phyloP scores from a whole-genome alignment of 2,329 filamentous ascomycete species.

The Teratosphaeria nubilosa region DNA sequence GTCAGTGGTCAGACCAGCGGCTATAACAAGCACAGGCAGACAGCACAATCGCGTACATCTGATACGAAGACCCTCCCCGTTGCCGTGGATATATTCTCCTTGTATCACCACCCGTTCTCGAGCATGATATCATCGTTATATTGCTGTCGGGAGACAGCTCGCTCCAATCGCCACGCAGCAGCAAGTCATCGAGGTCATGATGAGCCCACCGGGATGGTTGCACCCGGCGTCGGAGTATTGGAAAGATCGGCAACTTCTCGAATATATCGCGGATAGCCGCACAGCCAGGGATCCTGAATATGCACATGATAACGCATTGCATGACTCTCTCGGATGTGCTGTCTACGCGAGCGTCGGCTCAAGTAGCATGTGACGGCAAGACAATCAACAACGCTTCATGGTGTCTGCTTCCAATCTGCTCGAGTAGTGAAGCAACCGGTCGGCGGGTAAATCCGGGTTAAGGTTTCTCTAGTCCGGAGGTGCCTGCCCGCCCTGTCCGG shows the following conservation, averaged over 20 bases:
- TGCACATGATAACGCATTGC: neutral
- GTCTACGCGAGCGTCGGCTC: neutral
- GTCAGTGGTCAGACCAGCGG: neutral
- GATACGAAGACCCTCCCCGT: too few relatives aligned
- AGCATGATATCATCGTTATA: too few relatives aligned
- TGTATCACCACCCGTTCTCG: too few relatives aligned
- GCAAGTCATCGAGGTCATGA: too few relatives aligned
- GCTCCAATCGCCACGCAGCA: too few relatives aligned
- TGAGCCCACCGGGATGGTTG: neutral
- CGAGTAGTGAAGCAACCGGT: neutral
- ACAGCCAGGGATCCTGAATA: neutral
- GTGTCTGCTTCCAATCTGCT: neutral
- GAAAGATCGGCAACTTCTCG: neutral
- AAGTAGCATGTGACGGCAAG: neutral
- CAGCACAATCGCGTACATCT: too few relatives aligned
- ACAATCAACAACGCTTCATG: neutral
- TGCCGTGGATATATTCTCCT: too few relatives aligned
- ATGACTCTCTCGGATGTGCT: neutral
- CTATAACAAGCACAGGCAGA: neutral
- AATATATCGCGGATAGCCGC: neutral
- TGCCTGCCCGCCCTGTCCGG: too few relatives aligned
- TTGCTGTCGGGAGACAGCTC: too few relatives aligned
- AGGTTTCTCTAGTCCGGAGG: too few relatives aligned
- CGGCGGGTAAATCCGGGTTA: neutral
- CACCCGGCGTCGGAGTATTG: neutral